Conservation (phyloP, 1,139 yeast genomes). For the Blastobotrys ciferrii region DNA sequence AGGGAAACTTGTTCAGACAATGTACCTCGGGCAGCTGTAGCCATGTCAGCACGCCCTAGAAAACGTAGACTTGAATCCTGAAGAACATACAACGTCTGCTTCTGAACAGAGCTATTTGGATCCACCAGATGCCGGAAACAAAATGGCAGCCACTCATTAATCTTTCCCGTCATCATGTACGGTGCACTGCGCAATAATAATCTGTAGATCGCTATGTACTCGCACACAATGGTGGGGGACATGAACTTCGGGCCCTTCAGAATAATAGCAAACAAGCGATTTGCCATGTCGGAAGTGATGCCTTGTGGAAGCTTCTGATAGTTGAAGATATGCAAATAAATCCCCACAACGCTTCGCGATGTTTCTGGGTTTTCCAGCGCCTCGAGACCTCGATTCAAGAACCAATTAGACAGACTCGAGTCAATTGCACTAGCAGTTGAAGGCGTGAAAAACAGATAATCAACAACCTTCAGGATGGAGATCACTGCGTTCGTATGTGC, state of each 20-base stretch:
- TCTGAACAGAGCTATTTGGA: conserved; percentile 22
- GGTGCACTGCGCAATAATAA: conserved; percentile 20
- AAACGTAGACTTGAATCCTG: conserved; percentile 25
- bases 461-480: conserved; percentile 28
- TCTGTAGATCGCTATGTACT: conserved; percentile 25
- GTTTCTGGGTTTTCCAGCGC: conserved; percentile 24
- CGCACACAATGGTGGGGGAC: conserved; percentile 28
- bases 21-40: background rate
- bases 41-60: conserved; percentile 18
- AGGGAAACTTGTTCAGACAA: conserved; percentile 1
- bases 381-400: conserved; percentile 25
- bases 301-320: conserved; percentile 27
- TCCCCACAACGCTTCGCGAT: conserved; percentile 27
- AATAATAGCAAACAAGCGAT: conserved; percentile 22
- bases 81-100: conserved; percentile 24
- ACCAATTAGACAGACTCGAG: conserved; percentile 25
- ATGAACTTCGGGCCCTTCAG: conserved; percentile 24
- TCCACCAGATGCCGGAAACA: conserved; percentile 24
- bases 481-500: conserved; percentile 23
- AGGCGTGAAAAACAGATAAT: conserved; percentile 26
- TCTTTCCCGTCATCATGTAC: conserved; percentile 22
- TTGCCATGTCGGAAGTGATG: conserved; percentile 24
- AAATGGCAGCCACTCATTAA: conserved; percentile 28
- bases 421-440: conserved; percentile 26
- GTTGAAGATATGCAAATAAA: conserved; percentile 30